Evolutionary conservation across 495 filamentous ascomycete genomes (phyloP), one percentile per base, ranked within the genome.

Genomic region (Choiromyces venosus): DNA sequence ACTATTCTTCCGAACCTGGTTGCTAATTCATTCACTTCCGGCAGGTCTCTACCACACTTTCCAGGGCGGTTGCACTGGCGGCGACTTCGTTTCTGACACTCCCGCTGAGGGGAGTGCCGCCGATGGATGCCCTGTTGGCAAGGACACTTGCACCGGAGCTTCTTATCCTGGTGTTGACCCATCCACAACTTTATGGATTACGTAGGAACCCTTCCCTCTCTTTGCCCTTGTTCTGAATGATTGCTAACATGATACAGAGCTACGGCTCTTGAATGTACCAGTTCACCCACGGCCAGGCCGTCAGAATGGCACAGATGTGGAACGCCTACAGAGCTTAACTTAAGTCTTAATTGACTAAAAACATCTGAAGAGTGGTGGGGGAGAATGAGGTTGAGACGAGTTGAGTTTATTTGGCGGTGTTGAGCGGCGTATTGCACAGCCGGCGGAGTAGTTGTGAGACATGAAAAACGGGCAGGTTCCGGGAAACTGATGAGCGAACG

Each of bases 171-270:
- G 75, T 64, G 29, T 71, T 12, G 88, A 89, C 80, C 85, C 35
- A 89, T 91, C 75, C 86, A 87, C 75, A 90, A 90, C 79, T 89
- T 84, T 78, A 89, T 91, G 87, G 89, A 91, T 79, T 89, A 90
- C 75, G 85, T 66, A 88, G 89, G 83, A 86, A 79, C 82, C 81
- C 84, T 79, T 52, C 42, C 37, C 25, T 9, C 2, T 10, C 44
- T 64, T 35, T 16, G 65, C 18, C 10, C 52, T 61, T 12, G 8
- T 35, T 38, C n/a, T 19, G 25, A 9, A 46, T n/a, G 7, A 21
- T 66, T 52, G 44, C 70, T 80, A 66, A 79, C 65, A 61, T 19
- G 10, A n/a, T 25, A 16, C 29, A 75, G 76, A 76, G 68, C 79
- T 75, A 61, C 72, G 74, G 76, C 69, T n/a, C 61, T 61, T 86